phyloP scores from a whole-genome alignment of 2,329 filamentous ascomycete genomes.

The Coniochaeta prunicola region DNA sequence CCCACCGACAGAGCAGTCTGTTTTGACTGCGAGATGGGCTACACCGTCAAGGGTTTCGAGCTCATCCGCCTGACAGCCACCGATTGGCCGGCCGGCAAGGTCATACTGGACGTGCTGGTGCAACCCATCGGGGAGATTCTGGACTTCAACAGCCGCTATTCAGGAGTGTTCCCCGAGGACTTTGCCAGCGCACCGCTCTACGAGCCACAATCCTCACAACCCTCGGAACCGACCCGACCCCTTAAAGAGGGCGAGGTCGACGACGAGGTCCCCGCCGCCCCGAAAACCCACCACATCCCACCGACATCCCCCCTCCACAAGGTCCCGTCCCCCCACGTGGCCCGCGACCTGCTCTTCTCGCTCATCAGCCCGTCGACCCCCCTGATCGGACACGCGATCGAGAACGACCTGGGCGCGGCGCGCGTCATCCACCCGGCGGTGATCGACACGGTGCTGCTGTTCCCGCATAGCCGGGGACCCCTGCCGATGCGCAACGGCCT shows the following conservation, averaged over 20 bases:
- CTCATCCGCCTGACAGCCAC: slow-evolving; percentile 84
- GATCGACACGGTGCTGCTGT: slow-evolving; percentile 81
- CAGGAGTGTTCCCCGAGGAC: slow-evolving; percentile 75
- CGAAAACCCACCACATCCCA: slow-evolving; percentile 15
- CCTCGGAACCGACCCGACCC: slow-evolving; percentile 19
- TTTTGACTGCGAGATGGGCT: slow-evolving; percentile 98
- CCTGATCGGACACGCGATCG: slow-evolving; percentile 85
- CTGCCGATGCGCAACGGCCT: slow-evolving; percentile 73
- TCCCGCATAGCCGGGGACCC: slow-evolving; percentile 62
- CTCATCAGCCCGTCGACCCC: slow-evolving; percentile 71
- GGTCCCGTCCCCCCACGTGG: slow-evolving; percentile 65
- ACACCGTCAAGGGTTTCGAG: slow-evolving; percentile 82
- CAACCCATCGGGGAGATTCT: slow-evolving; percentile 75
- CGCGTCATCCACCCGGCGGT: slow-evolving; percentile 79
- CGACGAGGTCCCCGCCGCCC: slow-evolving; percentile 14
- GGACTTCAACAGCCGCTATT: slow-evolving; percentile 88
- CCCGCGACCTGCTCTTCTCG: slow-evolving; percentile 70
- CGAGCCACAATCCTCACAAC: slow-evolving; percentile 32
- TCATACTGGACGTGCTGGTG: slow-evolving; percentile 78
- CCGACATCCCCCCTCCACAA: slow-evolving; percentile 51
- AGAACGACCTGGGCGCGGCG: slow-evolving; percentile 86
- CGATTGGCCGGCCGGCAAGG: slow-evolving; percentile 72
- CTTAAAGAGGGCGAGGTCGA: slow-evolving; percentile 15
- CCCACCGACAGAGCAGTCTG: slow-evolving; percentile 58
- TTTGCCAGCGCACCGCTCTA: slow-evolving; percentile 51